Conservation (phyloP, 2,329 filamentous ascomycete genomes). For the Ascochyta viciae-villosae region DNA sequence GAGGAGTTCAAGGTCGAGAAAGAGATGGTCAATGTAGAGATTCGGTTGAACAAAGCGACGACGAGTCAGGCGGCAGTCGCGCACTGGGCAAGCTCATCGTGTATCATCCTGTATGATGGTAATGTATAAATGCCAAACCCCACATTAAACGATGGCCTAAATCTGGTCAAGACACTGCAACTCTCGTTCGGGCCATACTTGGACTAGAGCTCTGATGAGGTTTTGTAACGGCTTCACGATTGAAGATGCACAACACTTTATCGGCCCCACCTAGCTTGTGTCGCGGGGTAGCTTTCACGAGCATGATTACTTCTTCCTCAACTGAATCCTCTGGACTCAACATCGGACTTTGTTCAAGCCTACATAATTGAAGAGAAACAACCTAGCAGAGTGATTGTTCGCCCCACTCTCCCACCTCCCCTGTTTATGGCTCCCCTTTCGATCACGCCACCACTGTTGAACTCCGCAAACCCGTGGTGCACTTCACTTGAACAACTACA, state of each 20-base stretch:
- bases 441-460: constrained; percentile 72
- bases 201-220: background rate
- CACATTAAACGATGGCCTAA: too few relatives aligned
- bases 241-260: constrained; percentile 7
- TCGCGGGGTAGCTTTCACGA: constrained; percentile 11
- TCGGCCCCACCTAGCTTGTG: constrained; percentile 6
- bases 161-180: too few relatives aligned
- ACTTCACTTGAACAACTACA: constrained; percentile 68
- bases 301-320: background rate
- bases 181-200: too few relatives aligned
- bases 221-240: background rate
- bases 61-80: constrained; percentile 1
- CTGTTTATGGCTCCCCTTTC: constrained; percentile 47
- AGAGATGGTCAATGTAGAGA: background rate
- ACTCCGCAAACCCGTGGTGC: constrained; percentile 79
- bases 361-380: background rate
- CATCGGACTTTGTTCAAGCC: background rate
- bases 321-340: background rate
- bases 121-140: background rate
- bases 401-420: background rate
- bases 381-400: background rate
- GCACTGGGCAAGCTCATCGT: background rate
- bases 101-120: background rate
- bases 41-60: background rate
- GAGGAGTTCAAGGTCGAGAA: background rate